These are phyloP conservation scores for Ambrosiella xylebori DNA, from an alignment of 2,329 filamentous ascomycete species.

Conservation along the genomic window DNA sequence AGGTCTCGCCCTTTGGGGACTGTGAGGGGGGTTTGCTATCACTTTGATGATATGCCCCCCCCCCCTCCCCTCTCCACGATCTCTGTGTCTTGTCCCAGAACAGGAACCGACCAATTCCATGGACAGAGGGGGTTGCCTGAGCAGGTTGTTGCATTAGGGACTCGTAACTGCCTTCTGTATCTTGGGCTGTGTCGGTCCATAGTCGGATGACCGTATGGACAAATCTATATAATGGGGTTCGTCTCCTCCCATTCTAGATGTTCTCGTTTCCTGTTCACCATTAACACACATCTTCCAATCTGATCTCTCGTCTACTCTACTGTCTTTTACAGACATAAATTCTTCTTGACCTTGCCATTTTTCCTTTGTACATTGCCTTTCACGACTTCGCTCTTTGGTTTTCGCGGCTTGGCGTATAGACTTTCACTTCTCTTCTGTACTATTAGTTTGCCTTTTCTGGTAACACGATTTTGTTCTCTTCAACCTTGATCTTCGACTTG, in stretches of 20 bases:
- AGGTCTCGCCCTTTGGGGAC: too few relatives aligned
- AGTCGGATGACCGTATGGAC: neutral
- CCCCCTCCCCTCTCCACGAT: too few relatives aligned
- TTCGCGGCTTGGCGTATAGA: neutral
- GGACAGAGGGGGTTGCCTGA: neutral
- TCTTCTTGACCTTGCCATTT: neutral
- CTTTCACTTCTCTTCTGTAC: neutral
- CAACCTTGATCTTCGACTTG: too few relatives aligned
- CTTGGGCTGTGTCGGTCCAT: neutral
- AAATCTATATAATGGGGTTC: slow-evolving; percentile 4
- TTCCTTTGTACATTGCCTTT: neutral
- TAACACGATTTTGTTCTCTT: too few relatives aligned
- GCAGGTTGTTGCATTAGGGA: neutral
- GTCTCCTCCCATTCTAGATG: neutral
- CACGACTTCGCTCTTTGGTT: neutral
- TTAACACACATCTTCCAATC: too few relatives aligned
- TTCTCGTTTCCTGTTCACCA: neutral
- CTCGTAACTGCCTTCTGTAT: neutral
- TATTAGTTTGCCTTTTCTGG: neutral
- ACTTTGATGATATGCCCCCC: too few relatives aligned
- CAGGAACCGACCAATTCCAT: too few relatives aligned
- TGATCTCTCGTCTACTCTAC: too few relatives aligned
- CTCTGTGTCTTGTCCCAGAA: too few relatives aligned
- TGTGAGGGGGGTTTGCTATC: too few relatives aligned
- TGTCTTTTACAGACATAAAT: too few relatives aligned